Conservation (phyloP, 768 basidiomycete genomes). For the Strobilomyces dryophilus region DNA sequence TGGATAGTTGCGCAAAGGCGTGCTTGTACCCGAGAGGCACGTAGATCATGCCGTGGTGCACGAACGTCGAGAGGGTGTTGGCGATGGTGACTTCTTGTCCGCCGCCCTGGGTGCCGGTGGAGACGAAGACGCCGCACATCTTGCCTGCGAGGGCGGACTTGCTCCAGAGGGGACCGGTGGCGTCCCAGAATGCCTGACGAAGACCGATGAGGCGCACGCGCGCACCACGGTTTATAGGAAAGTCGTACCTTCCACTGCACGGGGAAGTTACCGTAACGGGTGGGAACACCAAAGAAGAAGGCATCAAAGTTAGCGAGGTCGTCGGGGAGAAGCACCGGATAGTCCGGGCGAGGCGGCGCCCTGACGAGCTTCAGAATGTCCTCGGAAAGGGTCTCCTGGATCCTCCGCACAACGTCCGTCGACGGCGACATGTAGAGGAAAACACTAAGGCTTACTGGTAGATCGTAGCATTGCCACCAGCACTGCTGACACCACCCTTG, state of each 20-base stretch:
- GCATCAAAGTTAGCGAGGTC: slow-evolving; percentile 36
- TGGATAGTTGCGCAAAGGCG: slow-evolving; percentile 40
- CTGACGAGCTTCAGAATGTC: slow-evolving; percentile 68
- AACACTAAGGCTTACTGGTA: slow-evolving; percentile 38
- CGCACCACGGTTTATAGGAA: background rate
- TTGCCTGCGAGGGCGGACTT: slow-evolving; percentile 42
- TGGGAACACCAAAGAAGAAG: slow-evolving; percentile 42
- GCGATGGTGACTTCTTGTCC: slow-evolving; percentile 46
- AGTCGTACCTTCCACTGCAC: slow-evolving; percentile 55
- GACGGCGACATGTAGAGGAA: background rate
- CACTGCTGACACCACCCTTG: slow-evolving; percentile 38
- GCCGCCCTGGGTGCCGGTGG: slow-evolving; percentile 46
- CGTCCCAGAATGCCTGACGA: slow-evolving; percentile 43
- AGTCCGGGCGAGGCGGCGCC: slow-evolving; percentile 67
- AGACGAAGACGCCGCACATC: slow-evolving; percentile 57
- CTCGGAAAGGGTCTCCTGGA: slow-evolving; percentile 76
- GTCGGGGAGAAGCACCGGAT: slow-evolving; percentile 34
- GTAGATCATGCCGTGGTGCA: slow-evolving; percentile 69
- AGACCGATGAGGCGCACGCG: slow-evolving; percentile 19
- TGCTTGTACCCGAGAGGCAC: slow-evolving; percentile 68
- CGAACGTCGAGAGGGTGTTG: slow-evolving; percentile 50
- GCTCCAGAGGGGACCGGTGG: slow-evolving; percentile 44
- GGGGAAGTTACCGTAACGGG: slow-evolving; percentile 47
- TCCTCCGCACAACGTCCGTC: slow-evolving; percentile 35
- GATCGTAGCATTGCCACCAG: slow-evolving; percentile 42